Percentiles rank a stretch among this genome's conserved stretches.
Evolutionary conservation across 768 basidiomycete species (phyloP).

Genomic region (Krasilnikovozyma curviuscula): DNA sequence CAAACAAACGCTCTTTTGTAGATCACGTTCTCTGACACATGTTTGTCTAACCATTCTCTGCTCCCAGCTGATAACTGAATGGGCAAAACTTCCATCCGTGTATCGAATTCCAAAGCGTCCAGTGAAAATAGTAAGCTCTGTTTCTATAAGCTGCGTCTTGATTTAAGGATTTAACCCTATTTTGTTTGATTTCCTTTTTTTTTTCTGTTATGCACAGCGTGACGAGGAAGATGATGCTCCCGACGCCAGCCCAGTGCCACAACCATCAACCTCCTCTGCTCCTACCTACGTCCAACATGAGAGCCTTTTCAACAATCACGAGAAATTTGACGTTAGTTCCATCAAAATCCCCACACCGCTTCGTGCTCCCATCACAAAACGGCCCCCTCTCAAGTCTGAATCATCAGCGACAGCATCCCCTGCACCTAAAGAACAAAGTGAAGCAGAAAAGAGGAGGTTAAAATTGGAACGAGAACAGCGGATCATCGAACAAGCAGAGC

Average conservation of each 20-base stretch:
- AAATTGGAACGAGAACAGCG: background rate
- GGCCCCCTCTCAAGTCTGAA: background rate
- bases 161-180: no score
- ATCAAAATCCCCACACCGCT: background rate
- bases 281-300: background rate
- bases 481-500: no score
- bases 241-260: background rate
- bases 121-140: background rate
- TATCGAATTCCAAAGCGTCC: slow-evolving; percentile 55
- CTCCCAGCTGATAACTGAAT: background rate
- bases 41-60: background rate
- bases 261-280: background rate
- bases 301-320: background rate
- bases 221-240: slow-evolving; percentile 9
- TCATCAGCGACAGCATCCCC: background rate
- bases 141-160: no score
- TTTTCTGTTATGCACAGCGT: background rate
- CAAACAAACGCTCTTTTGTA: background rate
- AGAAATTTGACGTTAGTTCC: background rate
- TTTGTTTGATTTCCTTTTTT: background rate
- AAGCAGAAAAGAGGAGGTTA: slow-evolving; percentile 36
- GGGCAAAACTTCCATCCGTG: background rate
- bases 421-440: slow-evolving; percentile 2
- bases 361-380: slow-evolving; percentile 14
- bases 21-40: background rate